Conservation (phyloP, 2,329 filamentous ascomycete species). For the Hymenoscyphus occultus region DNA sequence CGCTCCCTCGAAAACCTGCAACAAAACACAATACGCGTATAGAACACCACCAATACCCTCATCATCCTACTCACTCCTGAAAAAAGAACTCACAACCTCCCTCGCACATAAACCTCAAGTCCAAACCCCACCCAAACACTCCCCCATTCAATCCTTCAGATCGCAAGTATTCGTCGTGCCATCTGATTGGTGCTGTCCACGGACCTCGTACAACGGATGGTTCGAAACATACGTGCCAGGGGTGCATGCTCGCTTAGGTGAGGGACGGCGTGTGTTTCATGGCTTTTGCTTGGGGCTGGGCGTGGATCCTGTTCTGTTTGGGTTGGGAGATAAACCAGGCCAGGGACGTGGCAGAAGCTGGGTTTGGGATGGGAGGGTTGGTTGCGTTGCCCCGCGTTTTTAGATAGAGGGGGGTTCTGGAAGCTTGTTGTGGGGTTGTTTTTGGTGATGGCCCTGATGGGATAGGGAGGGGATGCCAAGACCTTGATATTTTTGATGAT, state of each 20-base stretch:
- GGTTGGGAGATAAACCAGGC: neutral
- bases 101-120: neutral
- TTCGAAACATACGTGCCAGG: neutral
- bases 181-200: neutral
- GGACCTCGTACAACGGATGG: neutral
- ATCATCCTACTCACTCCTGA: neutral
- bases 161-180: neutral
- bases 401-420: neutral
- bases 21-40: neutral
- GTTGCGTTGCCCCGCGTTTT: neutral
- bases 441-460: neutral
- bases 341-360: neutral
- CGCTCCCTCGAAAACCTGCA: neutral
- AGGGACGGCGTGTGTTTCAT: neutral
- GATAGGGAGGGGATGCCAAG: neutral
- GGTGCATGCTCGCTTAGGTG: constrained; percentile 4
- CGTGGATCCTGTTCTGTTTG: neutral
- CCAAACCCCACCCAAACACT: neutral
- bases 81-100: neutral
- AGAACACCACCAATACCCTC: neutral
- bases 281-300: neutral
- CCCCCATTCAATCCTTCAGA: neutral
- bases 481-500: too few species aligned
- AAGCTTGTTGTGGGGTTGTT: neutral
- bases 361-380: neutral